Base-by-base conservation (phyloP, 208 protist genomes). In the Vickermania ingenoplastis region DNA sequence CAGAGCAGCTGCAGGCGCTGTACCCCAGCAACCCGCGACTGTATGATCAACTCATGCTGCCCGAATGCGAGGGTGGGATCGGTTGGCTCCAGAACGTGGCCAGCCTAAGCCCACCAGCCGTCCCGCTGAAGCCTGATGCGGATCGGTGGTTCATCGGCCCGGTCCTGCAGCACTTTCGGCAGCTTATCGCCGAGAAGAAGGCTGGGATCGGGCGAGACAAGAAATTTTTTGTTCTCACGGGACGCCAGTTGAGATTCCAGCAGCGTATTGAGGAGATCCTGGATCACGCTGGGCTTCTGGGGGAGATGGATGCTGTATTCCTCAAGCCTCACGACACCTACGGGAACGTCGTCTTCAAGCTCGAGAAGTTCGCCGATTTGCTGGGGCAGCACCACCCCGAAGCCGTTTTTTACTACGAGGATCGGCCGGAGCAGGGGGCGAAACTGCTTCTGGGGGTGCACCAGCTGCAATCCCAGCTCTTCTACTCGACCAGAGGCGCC, bases 351-450 rank as follows among this genome's bases (percentile, higher is more conserved):
- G 65, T 64, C 62, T 81, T 73, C 56, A 93, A 93, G 59, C 64
- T 87, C 45, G 75, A 86, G 67, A 72, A 53, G 22, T 73, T 93
- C 28, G 79, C 79, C 28, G 55, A 58, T 14, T 53, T 89, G 53
- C 77, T 89, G 48, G 65, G 68, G 21, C 21, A 63, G 31, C 62
- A 86, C 56, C 31, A 53, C 7, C 78, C 81, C 14, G 22, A 53
- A 1, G 71, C 64, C 21, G 74, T 90, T 25, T 93, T 67, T 41
- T 93, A 93, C 69, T 93, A 93, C 66, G 86, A 93, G 53, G 86
- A 93, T 54, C 71, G 83, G 7, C 63, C 62, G 14, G 73, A 89
- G 45, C 82, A 90, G 59, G 86, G 82, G 0, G 59, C 29, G 5
- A 51, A 61, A 31, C 51, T 93, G 23, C 64, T 89, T 7, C 69